Evolutionary conservation across 78 protist genomes (phyloP).

Genomic region (Dictyostelium firmibasis): DNA sequence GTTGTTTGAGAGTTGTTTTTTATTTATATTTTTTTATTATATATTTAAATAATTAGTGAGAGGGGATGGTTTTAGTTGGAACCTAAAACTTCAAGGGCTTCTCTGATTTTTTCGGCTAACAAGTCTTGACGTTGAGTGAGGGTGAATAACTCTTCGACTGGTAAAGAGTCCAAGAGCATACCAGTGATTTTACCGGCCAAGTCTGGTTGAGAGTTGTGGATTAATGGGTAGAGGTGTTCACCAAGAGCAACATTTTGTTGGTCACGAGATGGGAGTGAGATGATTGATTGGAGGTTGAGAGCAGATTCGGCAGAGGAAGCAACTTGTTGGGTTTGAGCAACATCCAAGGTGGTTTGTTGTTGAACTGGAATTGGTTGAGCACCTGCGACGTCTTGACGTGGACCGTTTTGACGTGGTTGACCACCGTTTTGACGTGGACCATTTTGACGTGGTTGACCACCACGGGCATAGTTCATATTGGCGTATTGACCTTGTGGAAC

Average conservation of each 20-base stretch:
- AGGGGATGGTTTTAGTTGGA: not conserved
- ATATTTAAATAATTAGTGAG: not conserved
- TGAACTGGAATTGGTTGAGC: conserved; percentile 11
- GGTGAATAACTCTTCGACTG: conserved; percentile 66
- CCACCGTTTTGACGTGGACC: conserved; percentile 40
- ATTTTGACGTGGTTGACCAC: conserved; percentile 27
- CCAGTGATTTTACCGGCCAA: conserved; percentile 88
- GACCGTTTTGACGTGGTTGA: conserved; percentile 57
- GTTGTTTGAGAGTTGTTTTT: not conserved
- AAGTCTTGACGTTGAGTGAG: conserved; percentile 65
- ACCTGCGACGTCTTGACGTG: not conserved
- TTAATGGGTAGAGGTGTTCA: conserved; percentile 81
- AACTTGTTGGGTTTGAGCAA: not conserved
- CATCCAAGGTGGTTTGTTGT: not conserved
- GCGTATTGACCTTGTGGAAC: conserved; percentile 54
- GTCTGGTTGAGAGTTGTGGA: conserved; percentile 80
- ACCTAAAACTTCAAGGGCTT: conserved; percentile 76
- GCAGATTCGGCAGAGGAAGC: conserved; percentile 36
- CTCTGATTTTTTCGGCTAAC: conserved; percentile 79
- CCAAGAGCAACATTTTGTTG: conserved; percentile 81
- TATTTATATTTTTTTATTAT: not conserved
- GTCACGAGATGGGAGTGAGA: conserved; percentile 41
- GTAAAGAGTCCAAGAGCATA: conserved; percentile 85
- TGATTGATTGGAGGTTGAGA: conserved; percentile 24
- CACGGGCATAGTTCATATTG: conserved; percentile 29